Evolutionary conservation across 345 rosid species (phyloP).

Genomic region (Corymbia maculata): DNA sequence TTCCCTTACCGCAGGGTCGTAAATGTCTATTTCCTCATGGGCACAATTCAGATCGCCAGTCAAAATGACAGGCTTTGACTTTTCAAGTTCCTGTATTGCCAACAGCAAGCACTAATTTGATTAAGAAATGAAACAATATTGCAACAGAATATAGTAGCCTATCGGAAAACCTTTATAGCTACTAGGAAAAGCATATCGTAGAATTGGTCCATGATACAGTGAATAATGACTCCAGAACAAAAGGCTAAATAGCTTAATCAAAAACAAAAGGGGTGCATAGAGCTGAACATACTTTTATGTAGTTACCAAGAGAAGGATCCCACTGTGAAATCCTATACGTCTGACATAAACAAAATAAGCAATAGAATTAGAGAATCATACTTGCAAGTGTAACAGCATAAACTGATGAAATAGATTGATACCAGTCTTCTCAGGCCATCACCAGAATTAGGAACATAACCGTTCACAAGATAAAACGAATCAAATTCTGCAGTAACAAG

Average conservation of each 20-base stretch:
- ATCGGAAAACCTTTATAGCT: background rate
- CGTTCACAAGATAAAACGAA: conserved; percentile 55
- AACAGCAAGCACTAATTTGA: background rate
- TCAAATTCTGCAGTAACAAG: conserved; percentile 83
- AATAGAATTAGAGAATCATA: background rate
- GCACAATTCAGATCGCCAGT: conserved; percentile 95
- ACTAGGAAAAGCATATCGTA: background rate
- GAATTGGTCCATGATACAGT: background rate
- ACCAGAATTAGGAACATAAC: conserved; percentile 94
- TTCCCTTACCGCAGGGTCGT: conserved; percentile 61
- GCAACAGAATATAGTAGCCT: background rate
- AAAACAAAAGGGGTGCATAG: background rate
- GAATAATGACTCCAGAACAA: background rate
- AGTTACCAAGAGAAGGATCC: conserved; percentile 73
- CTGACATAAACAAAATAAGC: conserved; percentile 21
- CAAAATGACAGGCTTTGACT: conserved; percentile 90
- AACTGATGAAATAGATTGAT: background rate
- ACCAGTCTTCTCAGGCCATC: conserved; percentile 97
- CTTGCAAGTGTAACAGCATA: background rate
- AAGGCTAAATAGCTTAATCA: background rate
- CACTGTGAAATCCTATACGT: conserved; percentile 66
- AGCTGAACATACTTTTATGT: conserved; percentile 58
- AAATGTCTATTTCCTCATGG: conserved; percentile 91
- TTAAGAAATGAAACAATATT: background rate
- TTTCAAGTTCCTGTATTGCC: conserved; percentile 69